Evolutionary conservation across 1,284 basidiomycete species (phyloP).

Genomic region (Albatrellus sp.): DNA sequence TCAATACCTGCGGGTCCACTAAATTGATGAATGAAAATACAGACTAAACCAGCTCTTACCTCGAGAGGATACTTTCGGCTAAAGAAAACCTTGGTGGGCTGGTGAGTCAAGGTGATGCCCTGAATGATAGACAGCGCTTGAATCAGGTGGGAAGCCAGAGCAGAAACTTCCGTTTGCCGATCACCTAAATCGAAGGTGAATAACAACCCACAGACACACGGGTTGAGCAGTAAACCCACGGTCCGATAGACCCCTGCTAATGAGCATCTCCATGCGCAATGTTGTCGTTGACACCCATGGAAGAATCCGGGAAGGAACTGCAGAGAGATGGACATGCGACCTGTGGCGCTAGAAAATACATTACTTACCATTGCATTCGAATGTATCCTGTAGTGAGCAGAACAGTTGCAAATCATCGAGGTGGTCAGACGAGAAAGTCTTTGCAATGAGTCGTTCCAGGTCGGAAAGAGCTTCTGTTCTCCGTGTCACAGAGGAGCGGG

Average conservation of each 20-base stretch:
- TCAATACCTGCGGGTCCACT: slow-evolving; percentile 32
- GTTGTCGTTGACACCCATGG: slow-evolving; percentile 29
- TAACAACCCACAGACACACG: background rate
- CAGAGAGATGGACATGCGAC: slow-evolving; percentile 1
- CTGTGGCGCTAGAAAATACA: background rate
- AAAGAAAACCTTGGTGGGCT: slow-evolving; percentile 54
- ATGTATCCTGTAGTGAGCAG: slow-evolving; percentile 55
- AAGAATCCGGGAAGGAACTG: slow-evolving; percentile 50
- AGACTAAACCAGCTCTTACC: slow-evolving; percentile 22
- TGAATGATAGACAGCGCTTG: slow-evolving; percentile 62
- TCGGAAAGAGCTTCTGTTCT: slow-evolving; percentile 40
- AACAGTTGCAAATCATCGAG: slow-evolving; percentile 34
- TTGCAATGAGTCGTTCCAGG: slow-evolving; percentile 48
- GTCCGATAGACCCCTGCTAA: slow-evolving; percentile 16
- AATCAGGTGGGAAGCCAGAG: slow-evolving; percentile 35
- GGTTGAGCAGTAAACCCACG: slow-evolving; percentile 11
- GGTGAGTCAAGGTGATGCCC: slow-evolving; percentile 66
- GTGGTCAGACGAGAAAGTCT: slow-evolving; percentile 32
- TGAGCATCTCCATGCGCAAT: slow-evolving; percentile 13
- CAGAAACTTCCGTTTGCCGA: slow-evolving; percentile 28
- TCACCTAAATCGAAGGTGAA: slow-evolving; percentile 20
- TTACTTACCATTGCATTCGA: slow-evolving; percentile 63
- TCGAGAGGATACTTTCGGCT: slow-evolving; percentile 61
- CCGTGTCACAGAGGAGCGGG: slow-evolving; percentile 34
- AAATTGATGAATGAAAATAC: slow-evolving; percentile 2